Conservation (phyloP, 2,329 filamentous ascomycete genomes). For the Xylaria sp. region DNA sequence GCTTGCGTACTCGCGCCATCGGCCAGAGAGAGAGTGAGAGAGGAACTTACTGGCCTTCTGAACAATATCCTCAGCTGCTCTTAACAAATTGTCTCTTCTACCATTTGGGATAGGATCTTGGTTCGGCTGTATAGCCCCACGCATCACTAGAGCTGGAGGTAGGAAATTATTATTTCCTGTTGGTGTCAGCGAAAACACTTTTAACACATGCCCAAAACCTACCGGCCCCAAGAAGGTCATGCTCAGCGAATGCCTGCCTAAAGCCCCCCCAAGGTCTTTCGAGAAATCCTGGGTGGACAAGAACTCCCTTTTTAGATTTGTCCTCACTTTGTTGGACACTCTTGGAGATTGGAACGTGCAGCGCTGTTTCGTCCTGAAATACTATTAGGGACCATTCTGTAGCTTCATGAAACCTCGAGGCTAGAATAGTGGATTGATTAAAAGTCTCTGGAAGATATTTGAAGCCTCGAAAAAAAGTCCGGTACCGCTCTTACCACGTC, state of each 20-base stretch:
- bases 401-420: constrained; percentile 1
- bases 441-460: background rate
- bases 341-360: constrained; percentile 70
- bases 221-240: constrained; percentile 1
- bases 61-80: constrained; percentile 15
- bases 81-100: background rate
- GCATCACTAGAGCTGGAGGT: background rate
- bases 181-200: constrained; percentile 10
- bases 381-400: constrained; percentile 28
- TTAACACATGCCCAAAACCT: constrained; percentile 2
- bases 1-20: background rate
- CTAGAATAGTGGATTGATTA: background rate
- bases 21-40: background rate
- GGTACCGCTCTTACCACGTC: constrained; percentile 56
- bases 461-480: background rate
- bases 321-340: constrained; percentile 59
- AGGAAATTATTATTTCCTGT: constrained; percentile 16
- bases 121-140: constrained; percentile 4
- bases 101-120: background rate
- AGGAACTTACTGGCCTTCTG: constrained; percentile 16
- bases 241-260: background rate
- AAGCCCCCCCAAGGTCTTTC: background rate
- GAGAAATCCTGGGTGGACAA: background rate
- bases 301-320: background rate
- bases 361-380: constrained; percentile 58